phyloP scores from a whole-genome alignment of 352 stramenopile genomes.

The Phytophthora nicotianae region DNA sequence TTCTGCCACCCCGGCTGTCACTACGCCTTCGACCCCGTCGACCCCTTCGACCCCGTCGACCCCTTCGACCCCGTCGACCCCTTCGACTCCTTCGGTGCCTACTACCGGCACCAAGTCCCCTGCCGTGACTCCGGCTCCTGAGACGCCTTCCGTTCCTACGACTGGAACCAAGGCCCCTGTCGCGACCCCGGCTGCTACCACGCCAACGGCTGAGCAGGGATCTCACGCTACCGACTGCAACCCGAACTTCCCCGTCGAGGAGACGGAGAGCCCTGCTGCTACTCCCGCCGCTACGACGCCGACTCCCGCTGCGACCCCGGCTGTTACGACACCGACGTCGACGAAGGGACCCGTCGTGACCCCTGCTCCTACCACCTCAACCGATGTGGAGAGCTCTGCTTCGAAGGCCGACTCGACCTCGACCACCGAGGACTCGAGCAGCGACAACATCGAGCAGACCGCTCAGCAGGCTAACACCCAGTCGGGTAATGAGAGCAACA shows the following conservation, averaged over 20 bases:
- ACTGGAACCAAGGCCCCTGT: conserved; percentile 8
- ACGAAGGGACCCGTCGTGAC: conserved; percentile 7
- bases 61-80: background rate
- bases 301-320: conserved; percentile 19
- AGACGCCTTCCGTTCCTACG: conserved; percentile 15
- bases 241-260: conserved; percentile 39
- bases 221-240: conserved; percentile 38
- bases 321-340: conserved; percentile 12
- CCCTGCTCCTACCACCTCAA: conserved; percentile 10
- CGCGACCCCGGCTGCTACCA: conserved; percentile 3
- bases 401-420: conserved; percentile 14
- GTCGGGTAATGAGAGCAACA: conserved; percentile 20
- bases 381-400: conserved; percentile 13
- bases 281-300: conserved; percentile 8
- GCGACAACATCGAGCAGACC: conserved; percentile 25
- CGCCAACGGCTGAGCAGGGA: conserved; percentile 13
- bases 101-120: conserved; percentile 9
- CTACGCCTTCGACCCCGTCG: conserved; percentile 13
- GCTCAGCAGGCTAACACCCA: conserved; percentile 39
- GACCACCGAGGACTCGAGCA: conserved; percentile 17
- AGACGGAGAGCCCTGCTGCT: conserved; percentile 16
- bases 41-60: conserved; percentile 2
- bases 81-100: conserved; percentile 1
- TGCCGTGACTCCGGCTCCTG: conserved; percentile 1
- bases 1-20: background rate